Evolutionary conservation across 805 yeast species (phyloP).

Genomic region (Candida namnaoensis): DNA sequence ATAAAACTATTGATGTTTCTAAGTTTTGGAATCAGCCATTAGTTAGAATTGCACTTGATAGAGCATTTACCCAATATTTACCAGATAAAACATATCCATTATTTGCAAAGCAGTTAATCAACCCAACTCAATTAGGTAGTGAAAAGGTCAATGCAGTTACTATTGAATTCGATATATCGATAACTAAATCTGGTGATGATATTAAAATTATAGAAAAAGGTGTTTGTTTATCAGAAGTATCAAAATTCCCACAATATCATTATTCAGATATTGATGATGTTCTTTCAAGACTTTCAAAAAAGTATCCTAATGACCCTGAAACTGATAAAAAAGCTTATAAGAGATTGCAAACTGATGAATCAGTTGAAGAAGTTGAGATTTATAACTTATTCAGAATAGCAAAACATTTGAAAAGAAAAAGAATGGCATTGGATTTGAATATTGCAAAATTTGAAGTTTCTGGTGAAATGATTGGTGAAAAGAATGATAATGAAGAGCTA

Average conservation of each 20-base stretch:
- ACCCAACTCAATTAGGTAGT: constrained; percentile 44
- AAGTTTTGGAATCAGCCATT: constrained; percentile 12
- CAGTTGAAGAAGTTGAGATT: constrained; percentile 7
- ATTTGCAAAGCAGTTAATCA: constrained; percentile 54
- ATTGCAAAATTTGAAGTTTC: constrained; percentile 29
- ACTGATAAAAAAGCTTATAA: constrained; percentile 18
- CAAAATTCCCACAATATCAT: constrained; percentile 43
- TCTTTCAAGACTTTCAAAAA: constrained; percentile 21
- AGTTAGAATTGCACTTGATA: constrained; percentile 48
- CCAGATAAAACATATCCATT: constrained; percentile 60
- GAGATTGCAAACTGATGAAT: constrained; percentile 19
- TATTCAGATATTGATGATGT: constrained; percentile 55
- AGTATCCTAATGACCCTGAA: constrained; percentile 8
- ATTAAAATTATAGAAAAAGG: too few species aligned
- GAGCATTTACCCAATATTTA: constrained; percentile 62
- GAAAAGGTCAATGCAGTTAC: constrained; percentile 19
- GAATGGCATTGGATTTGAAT: constrained; percentile 24
- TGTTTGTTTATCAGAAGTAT: too few species aligned
- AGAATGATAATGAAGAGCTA: neutral
- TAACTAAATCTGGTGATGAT: constrained; percentile 3
- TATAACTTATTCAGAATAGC: constrained; percentile 10
- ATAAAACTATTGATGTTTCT: constrained; percentile 6
- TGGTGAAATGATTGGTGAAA: neutral
- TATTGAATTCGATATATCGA: constrained; percentile 10
- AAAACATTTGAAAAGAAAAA: neutral